phyloP scores from a whole-genome alignment of 305 asterid genomes.

The Lippia alba region DNA sequence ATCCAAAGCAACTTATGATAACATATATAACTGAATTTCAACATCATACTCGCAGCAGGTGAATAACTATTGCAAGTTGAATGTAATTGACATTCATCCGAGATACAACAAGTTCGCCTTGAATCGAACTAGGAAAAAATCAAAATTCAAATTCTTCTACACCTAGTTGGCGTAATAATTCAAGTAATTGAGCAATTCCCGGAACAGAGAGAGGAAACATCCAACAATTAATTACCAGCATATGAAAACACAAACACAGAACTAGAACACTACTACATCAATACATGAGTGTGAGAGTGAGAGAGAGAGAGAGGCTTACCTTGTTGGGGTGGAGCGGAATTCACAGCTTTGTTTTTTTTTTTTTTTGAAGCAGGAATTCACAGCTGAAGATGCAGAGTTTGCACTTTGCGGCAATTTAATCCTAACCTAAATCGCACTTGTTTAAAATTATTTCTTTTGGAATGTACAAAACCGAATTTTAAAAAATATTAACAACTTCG shows the following conservation, averaged over 20 bases:
- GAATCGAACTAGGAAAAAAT: constrained; percentile 16
- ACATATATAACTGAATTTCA: constrained; percentile 1
- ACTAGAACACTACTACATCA: not conserved
- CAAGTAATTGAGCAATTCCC: not conserved
- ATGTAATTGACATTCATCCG: constrained; percentile 4
- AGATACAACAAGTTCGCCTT: not conserved
- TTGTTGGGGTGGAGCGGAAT: constrained; percentile 5
- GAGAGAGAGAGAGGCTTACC: constrained; percentile 13
- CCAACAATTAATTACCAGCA: not conserved
- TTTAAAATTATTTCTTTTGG: too few relatives aligned
- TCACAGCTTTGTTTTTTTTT: too few relatives aligned
- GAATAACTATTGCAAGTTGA: not conserved
- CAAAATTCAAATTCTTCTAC: not conserved
- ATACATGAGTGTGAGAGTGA: too few relatives aligned
- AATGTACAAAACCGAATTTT: too few relatives aligned
- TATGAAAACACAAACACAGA: not conserved
- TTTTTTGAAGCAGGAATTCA: too few relatives aligned
- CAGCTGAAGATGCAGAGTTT: not conserved
- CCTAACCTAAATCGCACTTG: constrained; percentile 13
- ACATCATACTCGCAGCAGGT: constrained; percentile 9
- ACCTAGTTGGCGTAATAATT: not conserved
- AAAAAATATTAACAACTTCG: too few relatives aligned
- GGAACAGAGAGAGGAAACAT: not conserved
- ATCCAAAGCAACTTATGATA: not conserved
- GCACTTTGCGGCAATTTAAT: constrained; percentile 21